Percentiles rank a stretch among this genome's conserved stretches.
Conservation (phyloP, 352 stramenopile genomes). For the Globisporangium solare region DNA sequence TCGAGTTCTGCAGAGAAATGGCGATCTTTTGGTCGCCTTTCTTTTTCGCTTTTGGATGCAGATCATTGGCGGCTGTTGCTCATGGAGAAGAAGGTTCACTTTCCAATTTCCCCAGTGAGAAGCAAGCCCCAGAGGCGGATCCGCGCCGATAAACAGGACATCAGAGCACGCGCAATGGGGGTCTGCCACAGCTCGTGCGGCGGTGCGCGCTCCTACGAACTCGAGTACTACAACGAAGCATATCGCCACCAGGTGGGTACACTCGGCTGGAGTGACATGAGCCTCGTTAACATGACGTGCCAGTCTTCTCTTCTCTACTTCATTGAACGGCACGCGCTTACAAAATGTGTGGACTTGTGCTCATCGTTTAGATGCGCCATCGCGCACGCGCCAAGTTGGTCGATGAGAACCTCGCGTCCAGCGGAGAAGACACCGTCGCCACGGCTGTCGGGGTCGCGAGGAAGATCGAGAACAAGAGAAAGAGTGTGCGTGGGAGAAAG, state of each 20-base stretch:
- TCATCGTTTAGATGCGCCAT: slow-evolving; percentile 11
- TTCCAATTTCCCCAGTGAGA: neutral
- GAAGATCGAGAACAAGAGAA: slow-evolving; percentile 5
- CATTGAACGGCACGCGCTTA: neutral
- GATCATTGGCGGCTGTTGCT: neutral
- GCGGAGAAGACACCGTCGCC: neutral
- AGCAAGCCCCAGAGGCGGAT: neutral
- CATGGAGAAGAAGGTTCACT: slow-evolving; percentile 2
- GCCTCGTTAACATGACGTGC: neutral
- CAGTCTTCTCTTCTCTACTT: neutral
- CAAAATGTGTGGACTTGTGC: slow-evolving; percentile 10
- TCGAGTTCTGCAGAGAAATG: neutral
- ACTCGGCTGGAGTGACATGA: neutral
- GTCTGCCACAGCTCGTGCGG: slow-evolving; percentile 53
- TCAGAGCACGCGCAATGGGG: slow-evolving; percentile 29
- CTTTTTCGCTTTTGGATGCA: no score
- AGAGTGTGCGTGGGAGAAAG: neutral
- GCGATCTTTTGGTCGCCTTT: slow-evolving; percentile 3
- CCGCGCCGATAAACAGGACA: neutral
- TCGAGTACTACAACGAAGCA: slow-evolving; percentile 65
- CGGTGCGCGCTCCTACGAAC: slow-evolving; percentile 31
- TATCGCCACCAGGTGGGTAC: slow-evolving; percentile 36
- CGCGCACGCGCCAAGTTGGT: slow-evolving; percentile 16
- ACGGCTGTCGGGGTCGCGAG: neutral
- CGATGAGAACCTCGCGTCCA: slow-evolving; percentile 8